Percentiles rank a stretch among this genome's conserved stretches.
These are phyloP conservation scores for Penicillium sp. DNA, from an alignment of 2,329 filamentous ascomycete species.

Conservation along the genomic window DNA sequence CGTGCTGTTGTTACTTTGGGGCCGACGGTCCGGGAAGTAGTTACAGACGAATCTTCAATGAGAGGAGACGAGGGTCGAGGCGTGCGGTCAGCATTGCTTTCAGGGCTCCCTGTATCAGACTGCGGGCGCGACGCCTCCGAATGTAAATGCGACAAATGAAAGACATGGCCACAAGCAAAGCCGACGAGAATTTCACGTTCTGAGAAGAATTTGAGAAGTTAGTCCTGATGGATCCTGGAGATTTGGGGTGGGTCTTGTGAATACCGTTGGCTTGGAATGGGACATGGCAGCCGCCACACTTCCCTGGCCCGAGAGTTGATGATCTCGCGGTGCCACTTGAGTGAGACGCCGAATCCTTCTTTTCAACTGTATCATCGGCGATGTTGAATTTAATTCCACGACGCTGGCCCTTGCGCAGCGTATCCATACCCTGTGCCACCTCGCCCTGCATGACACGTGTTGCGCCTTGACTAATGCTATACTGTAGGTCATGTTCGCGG, in stretches of 20 bases:
- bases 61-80: conserved; percentile 28
- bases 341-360: conserved; percentile 9
- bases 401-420: conserved; percentile 76
- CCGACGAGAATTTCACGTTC: conserved; percentile 64
- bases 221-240: background rate
- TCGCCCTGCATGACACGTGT: conserved; percentile 85
- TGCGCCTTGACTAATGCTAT: conserved; percentile 87
- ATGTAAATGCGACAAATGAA: conserved; percentile 67
- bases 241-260: background rate
- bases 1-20: conserved; percentile 87
- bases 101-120: conserved; percentile 23
- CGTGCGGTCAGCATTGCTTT: conserved; percentile 25
- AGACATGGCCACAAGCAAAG: conserved; percentile 71
- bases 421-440: conserved; percentile 81
- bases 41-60: conserved; percentile 33
- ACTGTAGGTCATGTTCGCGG: conserved; percentile 93
- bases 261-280: conserved; percentile 44
- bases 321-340: conserved; percentile 12
- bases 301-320: conserved; percentile 25
- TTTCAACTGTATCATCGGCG: conserved; percentile 32
- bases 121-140: conserved; percentile 31
- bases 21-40: conserved; percentile 65
- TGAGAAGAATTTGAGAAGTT: conserved; percentile 19
- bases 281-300: conserved; percentile 45
- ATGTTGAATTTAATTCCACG: conserved; percentile 91